Percentiles rank a stretch among this genome's conserved stretches.
Evolutionary conservation across 73 alveolate genomes (phyloP).

Genomic region (Durusdinium trenchii): DNA sequence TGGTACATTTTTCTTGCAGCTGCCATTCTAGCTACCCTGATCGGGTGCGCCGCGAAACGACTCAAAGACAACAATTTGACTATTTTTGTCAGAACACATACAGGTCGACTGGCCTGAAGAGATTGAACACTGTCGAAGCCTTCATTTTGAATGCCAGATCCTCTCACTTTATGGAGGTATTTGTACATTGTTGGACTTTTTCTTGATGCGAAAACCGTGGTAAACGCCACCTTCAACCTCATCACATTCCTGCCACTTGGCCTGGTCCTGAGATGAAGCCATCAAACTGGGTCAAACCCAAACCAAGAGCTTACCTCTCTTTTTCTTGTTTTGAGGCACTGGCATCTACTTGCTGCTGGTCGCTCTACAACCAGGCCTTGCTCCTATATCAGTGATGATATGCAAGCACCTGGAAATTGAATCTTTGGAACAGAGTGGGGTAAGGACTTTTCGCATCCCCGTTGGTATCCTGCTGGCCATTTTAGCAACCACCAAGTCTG

Average conservation of each 20-base stretch:
- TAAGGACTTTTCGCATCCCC: no score
- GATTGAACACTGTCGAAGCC: not conserved
- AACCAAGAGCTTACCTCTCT: no score
- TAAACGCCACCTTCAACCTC: not conserved
- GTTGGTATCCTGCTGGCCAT: no score
- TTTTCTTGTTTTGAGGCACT: no score
- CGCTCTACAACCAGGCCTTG: not conserved
- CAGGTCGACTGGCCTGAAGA: not conserved
- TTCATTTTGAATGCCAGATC: not conserved
- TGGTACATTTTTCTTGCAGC: conserved; percentile 26
- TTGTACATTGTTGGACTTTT: conserved; percentile 1
- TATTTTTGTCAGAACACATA: not conserved
- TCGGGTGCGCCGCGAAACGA: conserved; percentile 45
- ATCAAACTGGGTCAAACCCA: no score
- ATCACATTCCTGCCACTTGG: conserved; percentile 43
- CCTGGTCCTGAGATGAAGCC: not conserved
- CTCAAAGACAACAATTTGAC: not conserved
- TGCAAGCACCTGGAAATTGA: no score
- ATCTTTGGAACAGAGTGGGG: no score
- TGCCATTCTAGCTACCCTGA: not conserved
- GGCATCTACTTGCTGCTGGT: not conserved
- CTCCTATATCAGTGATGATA: no score
- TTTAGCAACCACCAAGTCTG: no score
- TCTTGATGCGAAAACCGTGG: conserved; percentile 2
- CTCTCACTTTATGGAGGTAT: not conserved